phyloP scores from a whole-genome alignment of 305 asterid species.

The Plantago coronopus region DNA sequence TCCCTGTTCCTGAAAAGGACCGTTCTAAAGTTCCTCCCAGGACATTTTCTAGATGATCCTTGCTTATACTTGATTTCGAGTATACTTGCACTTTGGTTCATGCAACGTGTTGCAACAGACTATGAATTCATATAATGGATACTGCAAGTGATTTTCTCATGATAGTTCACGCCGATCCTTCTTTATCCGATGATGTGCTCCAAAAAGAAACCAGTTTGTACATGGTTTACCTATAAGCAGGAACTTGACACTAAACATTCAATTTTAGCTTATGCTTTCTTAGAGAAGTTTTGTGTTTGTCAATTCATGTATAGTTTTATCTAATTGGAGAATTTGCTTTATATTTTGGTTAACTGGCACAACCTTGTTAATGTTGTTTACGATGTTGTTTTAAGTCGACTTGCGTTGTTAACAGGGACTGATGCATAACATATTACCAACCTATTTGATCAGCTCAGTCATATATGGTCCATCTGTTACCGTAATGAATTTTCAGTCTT shows the following conservation, averaged over 20 bases:
- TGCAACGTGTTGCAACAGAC: constrained; percentile 22
- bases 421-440: not conserved
- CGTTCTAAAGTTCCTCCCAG: constrained; percentile 42
- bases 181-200: not conserved
- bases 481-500: too few species aligned
- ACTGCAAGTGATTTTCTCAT: constrained; percentile 16
- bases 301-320: constrained; percentile 8
- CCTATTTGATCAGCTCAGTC: too few species aligned
- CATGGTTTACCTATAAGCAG: not conserved
- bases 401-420: not conserved
- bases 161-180: constrained; percentile 6
- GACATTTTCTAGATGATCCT: constrained; percentile 55
- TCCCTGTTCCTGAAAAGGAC: constrained; percentile 42
- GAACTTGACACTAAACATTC: not conserved
- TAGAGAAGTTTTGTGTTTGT: not conserved
- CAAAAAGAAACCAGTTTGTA: not conserved
- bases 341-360: not conserved
- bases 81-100: constrained; percentile 19
- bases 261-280: not conserved
- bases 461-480: too few species aligned
- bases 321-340: not conserved
- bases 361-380: not conserved
- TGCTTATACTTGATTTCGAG: constrained; percentile 12
- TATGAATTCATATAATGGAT: constrained; percentile 11
- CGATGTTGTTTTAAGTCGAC: not conserved